Evolutionary conservation across 176 grass and related monocot species (phyloP).

Genomic region (Secale cereale): DNA sequence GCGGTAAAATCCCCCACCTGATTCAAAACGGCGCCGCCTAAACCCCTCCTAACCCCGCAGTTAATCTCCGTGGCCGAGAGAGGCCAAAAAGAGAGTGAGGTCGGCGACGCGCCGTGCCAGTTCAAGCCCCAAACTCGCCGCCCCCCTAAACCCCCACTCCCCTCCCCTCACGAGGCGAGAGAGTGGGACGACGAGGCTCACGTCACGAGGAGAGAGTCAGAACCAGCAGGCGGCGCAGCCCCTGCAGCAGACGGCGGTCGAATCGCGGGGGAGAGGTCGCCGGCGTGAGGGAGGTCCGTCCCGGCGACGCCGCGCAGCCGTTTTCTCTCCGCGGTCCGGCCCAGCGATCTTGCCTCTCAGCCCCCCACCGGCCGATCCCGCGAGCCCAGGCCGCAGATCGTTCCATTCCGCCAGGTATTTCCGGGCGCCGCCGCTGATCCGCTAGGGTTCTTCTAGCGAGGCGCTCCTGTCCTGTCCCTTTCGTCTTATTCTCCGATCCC

Average conservation of each 20-base stretch:
- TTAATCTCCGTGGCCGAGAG: background rate
- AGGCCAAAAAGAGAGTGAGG: background rate
- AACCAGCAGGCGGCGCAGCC: background rate
- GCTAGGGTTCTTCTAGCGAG: constrained; percentile 4
- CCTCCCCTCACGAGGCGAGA: background rate
- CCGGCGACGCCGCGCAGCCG: too few species aligned
- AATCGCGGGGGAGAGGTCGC: constrained; percentile 1
- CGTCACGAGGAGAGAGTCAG: background rate
- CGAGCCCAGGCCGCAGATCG: background rate
- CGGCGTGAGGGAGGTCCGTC: background rate
- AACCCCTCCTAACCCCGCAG: constrained; percentile 20
- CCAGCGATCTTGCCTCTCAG: constrained; percentile 5
- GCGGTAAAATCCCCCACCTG: background rate
- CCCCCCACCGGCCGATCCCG: background rate
- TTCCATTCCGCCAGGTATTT: constrained; percentile 7
- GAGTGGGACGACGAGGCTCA: background rate
- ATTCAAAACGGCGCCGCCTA: constrained; percentile 7
- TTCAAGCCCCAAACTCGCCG: background rate
- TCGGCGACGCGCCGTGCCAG: constrained; percentile 7
- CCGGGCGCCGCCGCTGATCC: background rate
- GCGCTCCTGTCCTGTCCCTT: background rate
- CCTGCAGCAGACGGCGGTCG: too few species aligned
- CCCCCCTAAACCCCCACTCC: background rate
- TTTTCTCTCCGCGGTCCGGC: background rate
- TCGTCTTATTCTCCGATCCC: background rate